These are phyloP conservation scores for Carex littledalei DNA, from an alignment of 176 grass and related monocot genomes.

Conservation along the genomic window DNA sequence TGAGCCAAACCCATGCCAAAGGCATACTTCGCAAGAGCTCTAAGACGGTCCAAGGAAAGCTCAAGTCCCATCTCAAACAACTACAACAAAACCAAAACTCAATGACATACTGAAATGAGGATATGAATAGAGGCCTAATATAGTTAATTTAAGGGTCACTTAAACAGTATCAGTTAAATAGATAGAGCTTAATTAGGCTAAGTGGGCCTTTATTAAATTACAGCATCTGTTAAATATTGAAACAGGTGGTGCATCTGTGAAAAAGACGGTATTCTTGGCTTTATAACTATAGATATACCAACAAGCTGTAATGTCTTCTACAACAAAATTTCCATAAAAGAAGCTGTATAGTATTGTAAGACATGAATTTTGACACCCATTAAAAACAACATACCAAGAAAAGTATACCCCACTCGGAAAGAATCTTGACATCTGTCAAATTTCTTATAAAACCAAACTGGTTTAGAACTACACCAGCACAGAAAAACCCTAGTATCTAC, in stretches of 20 bases:
- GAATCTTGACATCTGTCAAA: constrained; percentile 89
- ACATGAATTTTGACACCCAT: not conserved
- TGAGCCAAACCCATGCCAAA: constrained; percentile 95
- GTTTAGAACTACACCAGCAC: constrained; percentile 87
- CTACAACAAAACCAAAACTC: constrained; percentile 30
- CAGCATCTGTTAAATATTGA: not conserved
- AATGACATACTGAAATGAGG: not conserved
- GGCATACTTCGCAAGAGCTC: constrained; percentile 92
- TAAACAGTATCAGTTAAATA: not conserved
- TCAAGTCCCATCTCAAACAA: constrained; percentile 98
- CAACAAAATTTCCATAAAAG: not conserved
- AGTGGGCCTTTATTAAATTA: not conserved
- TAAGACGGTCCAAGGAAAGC: constrained; percentile 85
- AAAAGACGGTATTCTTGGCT: not conserved
- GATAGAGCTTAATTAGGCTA: not conserved
- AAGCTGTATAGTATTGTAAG: not conserved
- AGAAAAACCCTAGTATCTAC: constrained; percentile 97
- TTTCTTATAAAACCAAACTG: constrained; percentile 98
- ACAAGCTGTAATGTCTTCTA: not conserved
- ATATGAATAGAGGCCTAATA: not conserved
- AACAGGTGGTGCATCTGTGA: not conserved
- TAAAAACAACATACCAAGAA: constrained; percentile 52
- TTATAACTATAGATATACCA: not conserved
- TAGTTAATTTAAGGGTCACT: not conserved
- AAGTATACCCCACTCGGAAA: constrained; percentile 98